phyloP scores from a whole-genome alignment of 768 basidiomycete species.

The Pisolithus sp. region DNA sequence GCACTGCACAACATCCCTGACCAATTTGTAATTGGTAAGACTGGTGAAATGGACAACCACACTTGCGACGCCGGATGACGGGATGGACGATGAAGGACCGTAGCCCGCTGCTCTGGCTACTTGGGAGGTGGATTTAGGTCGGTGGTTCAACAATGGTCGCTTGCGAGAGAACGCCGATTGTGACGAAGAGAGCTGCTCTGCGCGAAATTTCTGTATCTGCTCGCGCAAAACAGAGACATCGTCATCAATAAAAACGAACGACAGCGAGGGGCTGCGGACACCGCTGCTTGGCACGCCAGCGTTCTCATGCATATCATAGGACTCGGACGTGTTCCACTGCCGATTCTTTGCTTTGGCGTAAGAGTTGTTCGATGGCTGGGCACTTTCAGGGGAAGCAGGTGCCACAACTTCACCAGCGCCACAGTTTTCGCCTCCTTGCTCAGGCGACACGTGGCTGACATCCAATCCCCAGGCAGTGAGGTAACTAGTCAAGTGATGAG shows the following conservation, averaged over 20 bases:
- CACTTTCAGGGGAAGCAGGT: slow-evolving; percentile 1
- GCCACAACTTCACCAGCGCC: not conserved
- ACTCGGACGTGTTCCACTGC: slow-evolving; percentile 17
- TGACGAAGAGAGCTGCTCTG: slow-evolving; percentile 37
- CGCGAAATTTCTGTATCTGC: slow-evolving; percentile 61
- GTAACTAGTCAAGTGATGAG: slow-evolving; percentile 88
- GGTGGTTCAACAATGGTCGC: slow-evolving; percentile 66
- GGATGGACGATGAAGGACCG: slow-evolving; percentile 19
- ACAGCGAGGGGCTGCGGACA: slow-evolving; percentile 26
- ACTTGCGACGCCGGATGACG: slow-evolving; percentile 28
- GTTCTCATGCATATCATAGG: slow-evolving; percentile 14
- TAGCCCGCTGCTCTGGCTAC: slow-evolving; percentile 52
- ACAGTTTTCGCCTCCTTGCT: slow-evolving; percentile 41
- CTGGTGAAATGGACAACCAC: slow-evolving; percentile 86
- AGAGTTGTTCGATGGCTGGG: slow-evolving; percentile 1
- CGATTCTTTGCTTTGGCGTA: slow-evolving; percentile 12
- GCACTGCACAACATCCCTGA: slow-evolving; percentile 80
- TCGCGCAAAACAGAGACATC: slow-evolving; percentile 76
- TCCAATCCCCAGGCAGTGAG: slow-evolving; percentile 95
- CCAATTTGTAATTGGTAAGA: slow-evolving; percentile 78
- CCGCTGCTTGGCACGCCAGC: slow-evolving; percentile 14
- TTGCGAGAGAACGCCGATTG: slow-evolving; percentile 45
- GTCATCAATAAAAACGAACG: slow-evolving; percentile 90
- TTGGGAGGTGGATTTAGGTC: slow-evolving; percentile 77
- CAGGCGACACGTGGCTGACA: slow-evolving; percentile 70